Evolutionary conservation across 2,329 filamentous ascomycete species (phyloP).

Genomic region (Penicillium oxalicum): DNA sequence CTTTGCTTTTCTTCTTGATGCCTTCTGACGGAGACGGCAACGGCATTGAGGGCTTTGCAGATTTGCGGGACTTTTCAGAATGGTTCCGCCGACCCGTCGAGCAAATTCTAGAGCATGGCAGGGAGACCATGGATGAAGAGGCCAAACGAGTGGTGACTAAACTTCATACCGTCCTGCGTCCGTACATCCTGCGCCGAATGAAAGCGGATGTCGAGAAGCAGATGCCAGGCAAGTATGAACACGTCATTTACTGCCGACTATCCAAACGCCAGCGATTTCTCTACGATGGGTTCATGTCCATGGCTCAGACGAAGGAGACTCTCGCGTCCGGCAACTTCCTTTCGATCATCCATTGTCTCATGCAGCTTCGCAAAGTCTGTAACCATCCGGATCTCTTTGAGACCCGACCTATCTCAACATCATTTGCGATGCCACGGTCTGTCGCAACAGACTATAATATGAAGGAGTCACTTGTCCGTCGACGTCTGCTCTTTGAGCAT

Average conservation of each 20-base stretch:
- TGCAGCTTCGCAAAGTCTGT: slow-evolving; percentile 96
- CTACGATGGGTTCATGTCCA: slow-evolving; percentile 92
- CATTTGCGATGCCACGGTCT: slow-evolving; percentile 82
- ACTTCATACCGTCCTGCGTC: slow-evolving; percentile 86
- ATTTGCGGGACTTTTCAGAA: slow-evolving; percentile 90
- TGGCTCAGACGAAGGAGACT: slow-evolving; percentile 81
- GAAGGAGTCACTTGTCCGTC: slow-evolving; percentile 65
- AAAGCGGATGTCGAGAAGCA: slow-evolving; percentile 99
- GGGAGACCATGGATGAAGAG: slow-evolving; percentile 90
- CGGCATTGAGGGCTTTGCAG: slow-evolving; percentile 82
- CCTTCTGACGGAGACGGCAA: slow-evolving; percentile 69
- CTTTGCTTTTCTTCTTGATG: slow-evolving; percentile 91
- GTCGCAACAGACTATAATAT: slow-evolving; percentile 67
- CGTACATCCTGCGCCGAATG: slow-evolving; percentile 81
- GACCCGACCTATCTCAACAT: slow-evolving; percentile 92
- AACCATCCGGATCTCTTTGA: slow-evolving; percentile 97
- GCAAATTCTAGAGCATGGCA: slow-evolving; percentile 90
- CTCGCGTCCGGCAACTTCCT: slow-evolving; percentile 90
- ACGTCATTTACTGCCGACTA: slow-evolving; percentile 89
- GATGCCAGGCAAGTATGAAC: slow-evolving; percentile 96
- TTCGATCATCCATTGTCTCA: slow-evolving; percentile 95
- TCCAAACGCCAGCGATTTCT: slow-evolving; percentile 93
- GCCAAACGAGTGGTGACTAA: slow-evolving; percentile 87
- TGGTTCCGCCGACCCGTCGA: slow-evolving; percentile 95
- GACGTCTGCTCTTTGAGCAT: slow-evolving; percentile 56